Evolutionary conservation across 306 rosid genomes (phyloP), one percentile per base, ranked within the genome.

Genomic region (Lathyrus sativus): DNA sequence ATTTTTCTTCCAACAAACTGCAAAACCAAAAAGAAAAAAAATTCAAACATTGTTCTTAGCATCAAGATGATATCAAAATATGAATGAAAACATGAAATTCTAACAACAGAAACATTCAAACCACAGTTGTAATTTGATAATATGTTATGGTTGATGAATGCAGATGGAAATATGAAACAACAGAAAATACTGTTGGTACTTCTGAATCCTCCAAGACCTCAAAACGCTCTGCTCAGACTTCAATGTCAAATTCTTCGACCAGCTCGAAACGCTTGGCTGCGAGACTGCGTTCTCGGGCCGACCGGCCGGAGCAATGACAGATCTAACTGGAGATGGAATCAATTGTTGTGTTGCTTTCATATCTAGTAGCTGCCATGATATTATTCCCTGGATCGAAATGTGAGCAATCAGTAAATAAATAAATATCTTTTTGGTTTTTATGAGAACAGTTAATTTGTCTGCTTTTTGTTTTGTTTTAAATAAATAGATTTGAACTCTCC

Each of bases 121-220:
- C 60, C 60, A 54, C 8, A 24, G 29, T 17, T 22, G 22, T 5
- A 10, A 54, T 11, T 54, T 13, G 4, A 54, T 24, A 49, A 53
- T 53, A 50, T 19, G 5, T 10, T 10, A 11, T 53, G 58, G 62
- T 28, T 55, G 18, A 55, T 55, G 5, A 12, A 4, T 56, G 62
- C 62, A 28, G 62, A 11, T 56, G 62, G 3, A 56, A 56, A 56
- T 56, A 28, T 56, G 62, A 28, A 56, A 28, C 41, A 28, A n/a
- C 4, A 28, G 62, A 56, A 56, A 28, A 24, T 2, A 45, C 1
- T 50, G 6, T 53, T 53, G 1, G 14, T 22, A n/a, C 35, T 53
- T 53, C 35, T 0, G 3, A 17, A 49, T 17, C 19, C 26, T 49
- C 33, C 35, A 53, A 53, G 14, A 24, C n/a, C 59, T 53, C 59